A percentile compares a stretch with the other conserved stretches of the same genome.
Conservation (phyloP, 2,329 filamentous ascomycete species). For the Microdochium trichocladiopsis region DNA sequence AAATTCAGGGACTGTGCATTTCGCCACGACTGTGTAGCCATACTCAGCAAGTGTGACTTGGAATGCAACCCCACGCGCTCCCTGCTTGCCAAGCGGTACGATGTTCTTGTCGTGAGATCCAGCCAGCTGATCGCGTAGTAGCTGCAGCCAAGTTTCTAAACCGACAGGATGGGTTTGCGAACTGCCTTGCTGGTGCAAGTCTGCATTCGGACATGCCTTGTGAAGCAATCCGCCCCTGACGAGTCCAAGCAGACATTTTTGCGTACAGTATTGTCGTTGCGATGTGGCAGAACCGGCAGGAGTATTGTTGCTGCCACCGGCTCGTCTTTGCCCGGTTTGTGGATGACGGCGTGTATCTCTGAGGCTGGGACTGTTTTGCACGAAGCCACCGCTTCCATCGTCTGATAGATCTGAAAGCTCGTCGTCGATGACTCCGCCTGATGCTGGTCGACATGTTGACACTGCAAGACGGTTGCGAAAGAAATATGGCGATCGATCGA, state of each 20-base stretch:
- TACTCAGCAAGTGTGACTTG: conserved; percentile 29
- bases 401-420: neutral
- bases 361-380: neutral
- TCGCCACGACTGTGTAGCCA: conserved; percentile 35
- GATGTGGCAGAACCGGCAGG: conserved; percentile 6
- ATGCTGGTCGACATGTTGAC: neutral
- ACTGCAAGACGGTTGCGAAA: neutral
- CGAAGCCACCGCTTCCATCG: neutral
- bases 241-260: conserved; percentile 29
- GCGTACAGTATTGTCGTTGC: conserved; percentile 25
- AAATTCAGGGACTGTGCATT: conserved; percentile 27
- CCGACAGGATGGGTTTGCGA: conserved; percentile 18
- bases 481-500: neutral
- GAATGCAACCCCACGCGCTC: conserved; percentile 31
- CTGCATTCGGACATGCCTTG: conserved; percentile 27
- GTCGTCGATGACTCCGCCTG: neutral
- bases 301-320: neutral
- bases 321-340: conserved; percentile 2
- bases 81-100: conserved; percentile 14
- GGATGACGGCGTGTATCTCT: neutral
- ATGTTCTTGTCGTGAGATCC: conserved; percentile 21
- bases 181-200: conserved; percentile 17
- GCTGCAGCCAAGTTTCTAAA: conserved; percentile 15
- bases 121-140: conserved; percentile 22
- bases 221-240: conserved; percentile 20